Conservation (phyloP, 768 basidiomycete genomes). For the Russula brevipes region DNA sequence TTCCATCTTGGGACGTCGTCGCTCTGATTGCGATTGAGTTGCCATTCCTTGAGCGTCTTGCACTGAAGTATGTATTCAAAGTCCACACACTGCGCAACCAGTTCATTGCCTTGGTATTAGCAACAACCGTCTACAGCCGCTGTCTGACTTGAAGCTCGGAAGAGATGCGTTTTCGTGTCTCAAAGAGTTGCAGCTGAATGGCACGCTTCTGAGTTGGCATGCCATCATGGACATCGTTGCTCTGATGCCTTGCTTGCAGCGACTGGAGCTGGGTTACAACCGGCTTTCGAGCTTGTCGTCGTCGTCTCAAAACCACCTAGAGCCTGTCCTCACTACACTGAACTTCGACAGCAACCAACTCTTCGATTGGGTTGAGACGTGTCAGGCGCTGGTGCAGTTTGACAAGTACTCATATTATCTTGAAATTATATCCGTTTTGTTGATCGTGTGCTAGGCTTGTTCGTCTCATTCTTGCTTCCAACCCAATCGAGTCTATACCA, state of each 20-base stretch:
- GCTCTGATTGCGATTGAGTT: conserved; percentile 60
- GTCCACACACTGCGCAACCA: conserved; percentile 18
- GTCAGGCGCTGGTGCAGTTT: conserved; percentile 31
- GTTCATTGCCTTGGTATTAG: conserved; percentile 25
- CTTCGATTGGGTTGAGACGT: conserved; percentile 49
- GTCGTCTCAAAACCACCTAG: not conserved
- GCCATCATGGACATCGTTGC: conserved; percentile 51
- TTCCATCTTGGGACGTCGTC: conserved; percentile 66
- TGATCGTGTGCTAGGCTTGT: conserved; percentile 43
- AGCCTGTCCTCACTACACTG: conserved; percentile 40
- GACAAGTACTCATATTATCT: conserved; percentile 4
- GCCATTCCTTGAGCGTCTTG: conserved; percentile 54
- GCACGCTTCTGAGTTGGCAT: conserved; percentile 65
- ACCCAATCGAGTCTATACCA: conserved; percentile 39
- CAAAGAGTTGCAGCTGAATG: conserved; percentile 67
- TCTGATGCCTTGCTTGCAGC: conserved; percentile 49
- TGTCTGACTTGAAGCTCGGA: conserved; percentile 33
- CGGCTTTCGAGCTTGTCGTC: conserved; percentile 37
- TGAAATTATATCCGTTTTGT: not conserved
- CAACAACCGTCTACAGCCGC: conserved; percentile 53
- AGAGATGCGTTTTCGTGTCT: conserved; percentile 45
- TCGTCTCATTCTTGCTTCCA: conserved; percentile 62
- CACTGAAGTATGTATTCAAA: conserved; percentile 63
- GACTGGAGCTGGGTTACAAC: conserved; percentile 72
- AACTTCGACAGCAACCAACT: conserved; percentile 71